Evolutionary conservation across 495 filamentous ascomycete species (phyloP).

Genomic region (Umbilicaria muhlenbergii): DNA sequence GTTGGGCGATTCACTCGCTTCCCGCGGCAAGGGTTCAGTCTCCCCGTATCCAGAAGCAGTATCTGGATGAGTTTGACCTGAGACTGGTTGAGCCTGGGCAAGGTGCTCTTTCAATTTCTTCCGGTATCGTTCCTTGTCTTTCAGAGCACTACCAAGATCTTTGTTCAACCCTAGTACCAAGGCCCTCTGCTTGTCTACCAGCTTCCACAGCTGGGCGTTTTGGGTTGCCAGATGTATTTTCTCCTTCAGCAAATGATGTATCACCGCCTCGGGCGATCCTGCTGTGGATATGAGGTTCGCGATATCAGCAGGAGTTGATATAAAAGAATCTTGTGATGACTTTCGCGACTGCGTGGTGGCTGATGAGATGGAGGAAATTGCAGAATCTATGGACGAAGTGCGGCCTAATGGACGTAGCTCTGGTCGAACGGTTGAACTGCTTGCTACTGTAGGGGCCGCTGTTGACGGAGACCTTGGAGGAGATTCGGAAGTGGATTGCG

Average conservation of each 20-base stretch:
- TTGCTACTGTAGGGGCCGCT: constrained; percentile 3
- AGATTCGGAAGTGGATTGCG: constrained; percentile 6
- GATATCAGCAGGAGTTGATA: constrained; percentile 43
- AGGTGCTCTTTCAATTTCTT: constrained; percentile 74
- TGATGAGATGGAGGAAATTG: constrained; percentile 75
- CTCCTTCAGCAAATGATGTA: constrained; percentile 77
- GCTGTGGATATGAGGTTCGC: constrained; percentile 61
- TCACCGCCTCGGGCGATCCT: constrained; percentile 78
- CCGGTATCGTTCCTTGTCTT: constrained; percentile 88
- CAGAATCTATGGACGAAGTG: constrained; percentile 90
- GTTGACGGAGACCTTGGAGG: constrained; percentile 14
- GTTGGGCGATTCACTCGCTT: constrained; percentile 8
- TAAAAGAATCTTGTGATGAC: constrained; percentile 40
- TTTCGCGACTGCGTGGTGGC: constrained; percentile 45
- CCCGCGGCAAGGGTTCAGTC: constrained; percentile 1
- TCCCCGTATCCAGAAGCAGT: neutral
- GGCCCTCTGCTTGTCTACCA: constrained; percentile 90
- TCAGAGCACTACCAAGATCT: constrained; percentile 78
- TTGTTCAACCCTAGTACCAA: constrained; percentile 91
- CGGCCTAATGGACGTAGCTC: constrained; percentile 41
- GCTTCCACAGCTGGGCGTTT: constrained; percentile 83
- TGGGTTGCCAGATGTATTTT: constrained; percentile 78
- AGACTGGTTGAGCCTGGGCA: constrained; percentile 31
- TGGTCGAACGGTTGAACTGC: constrained; percentile 9
- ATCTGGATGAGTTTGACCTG: constrained; percentile 16